Base-by-base conservation (phyloP, 192 early-diverging fungal species). In the Funneliformis geosporum region DNA sequence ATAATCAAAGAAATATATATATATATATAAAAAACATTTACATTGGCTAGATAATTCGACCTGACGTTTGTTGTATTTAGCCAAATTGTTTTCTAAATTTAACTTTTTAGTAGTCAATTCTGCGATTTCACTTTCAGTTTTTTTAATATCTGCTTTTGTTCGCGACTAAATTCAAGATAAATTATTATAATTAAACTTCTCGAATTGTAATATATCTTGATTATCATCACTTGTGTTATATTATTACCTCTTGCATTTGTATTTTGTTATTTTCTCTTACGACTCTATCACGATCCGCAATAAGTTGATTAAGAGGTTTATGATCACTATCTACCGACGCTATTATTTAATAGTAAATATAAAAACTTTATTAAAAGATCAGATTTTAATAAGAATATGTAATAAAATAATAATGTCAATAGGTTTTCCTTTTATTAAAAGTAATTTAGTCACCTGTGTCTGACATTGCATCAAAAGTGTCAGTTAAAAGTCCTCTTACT, bases 191-290 rank as follows among this genome's bases (percentile, higher is more conserved):
- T 8, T 21, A 73, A 46, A 33, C 2, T 33, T 33, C 16, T 18
- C 1, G 25, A 73, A 50, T 14, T 38, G 8, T 62, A 39, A 27
- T 27, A 3, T n/a, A n/a, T 9, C 0, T 28, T 38, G 11, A n/a
- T 11, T n/a, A 27, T 25, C 3, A 74, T 5, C 47, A 60, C 14
- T 64, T 5, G 5, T 40, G 11, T 69, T 69, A 42, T 11, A 38
- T 16, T 25, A 59, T 61, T 82, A 86, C 88, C 87, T 88, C 88
- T 78, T 89, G 86, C 33, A 79, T 81, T 44, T 85, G 80, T 10
- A 89, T 60, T n/a, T 85, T 84, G 69, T 89, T 86, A 43, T 85
- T 83, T 50, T 90, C 89, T 73, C 85, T 83, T 14, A 84, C 81
- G 39, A 83, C 84, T 62, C 82, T 81, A 66, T 90, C 88, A 77